Base-by-base conservation (phyloP, 768 basidiomycete genomes). In the Fomitopsis pulvina region DNA sequence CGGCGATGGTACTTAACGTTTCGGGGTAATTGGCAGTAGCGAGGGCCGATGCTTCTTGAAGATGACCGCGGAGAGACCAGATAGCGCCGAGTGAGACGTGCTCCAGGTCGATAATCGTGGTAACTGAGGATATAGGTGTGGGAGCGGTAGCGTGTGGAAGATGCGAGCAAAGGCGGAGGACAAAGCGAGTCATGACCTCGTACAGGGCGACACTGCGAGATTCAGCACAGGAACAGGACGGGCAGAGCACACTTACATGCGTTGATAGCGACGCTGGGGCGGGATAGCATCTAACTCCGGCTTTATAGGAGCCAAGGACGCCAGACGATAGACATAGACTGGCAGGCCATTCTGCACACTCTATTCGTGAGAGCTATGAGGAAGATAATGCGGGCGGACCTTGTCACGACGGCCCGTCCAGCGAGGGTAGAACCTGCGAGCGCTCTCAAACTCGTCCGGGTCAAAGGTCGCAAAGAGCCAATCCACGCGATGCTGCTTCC, bases 11-110 rank as follows among this genome's bases (percentile, higher is more conserved):
- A 57, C 76, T 69, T 37, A 90, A 69, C 0, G 87, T 88, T 64
- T 92, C 89, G 1, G 89, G 87, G 61, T 91, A 91, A 57, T 89
- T 83, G 7, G 85, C 85, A 0, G 85, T 87, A 0, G 85, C 86
- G 37, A 92, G 73, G 18, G 69, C 69, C 37, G 83, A 82, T 0
- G 89, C 85, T 59, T 90, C 82, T 55, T 87, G 83, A 16, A 92
- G 76, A 61, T 88, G 87, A 40, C 61, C 66, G 21, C 87, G 78
- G 21, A 90, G 74, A 32, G 71, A 66, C 85, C 87, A 92, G 69
- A 91, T 77, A 0, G 77, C 69, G 27, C 70, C 63, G 4, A 92
- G 67, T 6, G 85, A 78, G 50, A 82, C 76, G 38, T 70, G 67
- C 22, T 72, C 71, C n/a, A 92, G 71, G 64, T 92, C 88, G 57